Evolutionary conservation across 768 basidiomycete genomes (phyloP), one percentile per base, ranked within the genome.

Genomic region (Postia placenta): DNA sequence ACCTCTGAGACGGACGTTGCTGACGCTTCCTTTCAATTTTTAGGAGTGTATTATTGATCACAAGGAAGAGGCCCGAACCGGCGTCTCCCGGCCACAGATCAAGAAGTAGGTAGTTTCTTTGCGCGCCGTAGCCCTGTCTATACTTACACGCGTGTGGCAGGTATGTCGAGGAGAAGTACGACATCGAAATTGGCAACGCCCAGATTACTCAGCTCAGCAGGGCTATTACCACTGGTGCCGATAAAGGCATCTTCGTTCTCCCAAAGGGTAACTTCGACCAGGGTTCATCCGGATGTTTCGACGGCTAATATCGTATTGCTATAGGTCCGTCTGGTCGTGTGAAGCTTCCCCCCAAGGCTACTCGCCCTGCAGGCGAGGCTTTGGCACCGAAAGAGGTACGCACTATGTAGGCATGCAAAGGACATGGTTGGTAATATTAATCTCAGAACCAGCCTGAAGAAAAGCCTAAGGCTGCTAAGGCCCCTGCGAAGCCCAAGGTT

Each of bases 61-160:
- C 67, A 77, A 76, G 5, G 89, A 91, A 26, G 89, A 91, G 55
- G 79, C 85, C 49, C 86, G 91, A 50, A 65, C 65, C 49, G 92
- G 92, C 58, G 92, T 94, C 53, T 94, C 91, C 57, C 84, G 94
- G 42, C 88, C 84, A 47, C 79, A 84, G 60, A 93, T 96, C 73
- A 96, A 96, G 82, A 95, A 90, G 87, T 94, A 55, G 58, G 78
- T 73, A 22, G 22, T 30, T 45, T 19, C 35, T 33, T 53, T 42
- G 51, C 58, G n/a, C n/a, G n/a, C n/a, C n/a, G 42, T 47, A 38
- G 35, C 35, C 23, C 27, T 54, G 47, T 48, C 53, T 54, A 45
- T 47, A 39, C 24, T 44, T 24, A 9, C 48, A 37, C 17, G 25
- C 12, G 6, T n/a, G 4, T 45, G 28, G 24, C 39, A 93, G 91